Percentiles rank a stretch among this genome's conserved stretches.
phyloP scores from a whole-genome alignment of 2,329 filamentous ascomycete genomes.

The Rutstroemia sp. region DNA sequence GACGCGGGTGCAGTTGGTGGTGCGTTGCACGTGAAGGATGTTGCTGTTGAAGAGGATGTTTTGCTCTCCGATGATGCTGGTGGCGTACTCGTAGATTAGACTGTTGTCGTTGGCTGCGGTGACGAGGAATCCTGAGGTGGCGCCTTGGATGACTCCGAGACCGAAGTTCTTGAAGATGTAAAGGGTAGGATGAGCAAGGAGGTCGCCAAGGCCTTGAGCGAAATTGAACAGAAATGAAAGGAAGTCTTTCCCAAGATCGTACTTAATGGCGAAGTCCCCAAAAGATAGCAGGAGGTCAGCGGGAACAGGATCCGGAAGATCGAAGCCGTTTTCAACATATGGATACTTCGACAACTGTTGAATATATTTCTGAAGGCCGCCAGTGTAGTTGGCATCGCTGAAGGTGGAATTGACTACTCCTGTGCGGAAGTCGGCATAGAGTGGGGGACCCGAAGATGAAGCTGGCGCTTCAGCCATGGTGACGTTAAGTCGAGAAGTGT shows the following conservation, averaged over 20 bases:
- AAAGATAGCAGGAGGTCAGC: slow-evolving; percentile 18
- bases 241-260: slow-evolving; percentile 32
- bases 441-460: not conserved
- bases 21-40: slow-evolving; percentile 14
- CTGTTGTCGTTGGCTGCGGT: slow-evolving; percentile 12
- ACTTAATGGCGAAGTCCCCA: slow-evolving; percentile 20
- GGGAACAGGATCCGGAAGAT: slow-evolving; percentile 27
- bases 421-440: slow-evolving; percentile 10
- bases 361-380: slow-evolving; percentile 8
- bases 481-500: slow-evolving; percentile 10
- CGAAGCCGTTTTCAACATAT: slow-evolving; percentile 33
- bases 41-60: slow-evolving; percentile 15
- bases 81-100: slow-evolving; percentile 15
- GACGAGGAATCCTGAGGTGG: slow-evolving; percentile 14
- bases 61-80: not conserved
- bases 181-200: slow-evolving; percentile 36
- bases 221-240: slow-evolving; percentile 35
- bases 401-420: slow-evolving; percentile 8
- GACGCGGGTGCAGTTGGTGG: slow-evolving; percentile 20
- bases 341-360: slow-evolving; percentile 29
- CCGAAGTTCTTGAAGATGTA: slow-evolving; percentile 39
- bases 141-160: slow-evolving; percentile 8
- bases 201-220: slow-evolving; percentile 38
- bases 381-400: slow-evolving; percentile 1
- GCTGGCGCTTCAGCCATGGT: not conserved